These are phyloP conservation scores for Colletotrichum endophyticum DNA, from an alignment of 2,329 filamentous ascomycete species.

Conservation along the genomic window DNA sequence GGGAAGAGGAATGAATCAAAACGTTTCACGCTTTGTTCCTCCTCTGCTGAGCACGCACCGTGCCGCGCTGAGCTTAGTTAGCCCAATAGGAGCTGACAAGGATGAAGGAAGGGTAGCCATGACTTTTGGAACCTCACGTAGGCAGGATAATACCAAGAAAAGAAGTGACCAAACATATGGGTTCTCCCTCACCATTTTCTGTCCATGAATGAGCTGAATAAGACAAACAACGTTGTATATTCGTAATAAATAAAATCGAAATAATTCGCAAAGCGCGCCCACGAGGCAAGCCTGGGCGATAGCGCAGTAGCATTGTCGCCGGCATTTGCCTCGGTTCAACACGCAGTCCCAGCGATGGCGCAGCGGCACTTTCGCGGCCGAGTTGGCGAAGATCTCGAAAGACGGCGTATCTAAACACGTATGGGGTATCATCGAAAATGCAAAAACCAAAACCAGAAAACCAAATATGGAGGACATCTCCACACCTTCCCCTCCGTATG, in stretches of 20 bases:
- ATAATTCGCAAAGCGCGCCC: slow-evolving; percentile 39
- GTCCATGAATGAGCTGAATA: not conserved
- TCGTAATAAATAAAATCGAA: slow-evolving; percentile 13
- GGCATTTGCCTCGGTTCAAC: slow-evolving; percentile 48
- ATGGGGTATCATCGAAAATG: slow-evolving; percentile 47
- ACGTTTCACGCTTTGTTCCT: not conserved
- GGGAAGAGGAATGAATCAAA: not conserved
- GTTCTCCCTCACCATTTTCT: not conserved
- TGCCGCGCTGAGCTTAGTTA: not conserved
- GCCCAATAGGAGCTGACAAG: not conserved
- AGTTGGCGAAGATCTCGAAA: slow-evolving; percentile 42
- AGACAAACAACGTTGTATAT: not conserved
- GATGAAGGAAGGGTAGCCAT: not conserved
- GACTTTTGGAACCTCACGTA: not conserved
- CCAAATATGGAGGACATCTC: slow-evolving; percentile 22
- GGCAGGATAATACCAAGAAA: not conserved
- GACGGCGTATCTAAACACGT: slow-evolving; percentile 50
- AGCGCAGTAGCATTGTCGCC: slow-evolving; percentile 61
- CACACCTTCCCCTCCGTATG: not conserved
- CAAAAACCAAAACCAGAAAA: slow-evolving; percentile 25
- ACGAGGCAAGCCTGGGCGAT: slow-evolving; percentile 53
- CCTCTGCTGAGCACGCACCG: not conserved
- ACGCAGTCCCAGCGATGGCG: slow-evolving; percentile 62
- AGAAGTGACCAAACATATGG: not conserved
- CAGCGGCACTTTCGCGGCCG: slow-evolving; percentile 61